These are phyloP conservation scores for Aspergillus sp. DNA, from an alignment of 2,329 filamentous ascomycete species.

Conservation along the genomic window DNA sequence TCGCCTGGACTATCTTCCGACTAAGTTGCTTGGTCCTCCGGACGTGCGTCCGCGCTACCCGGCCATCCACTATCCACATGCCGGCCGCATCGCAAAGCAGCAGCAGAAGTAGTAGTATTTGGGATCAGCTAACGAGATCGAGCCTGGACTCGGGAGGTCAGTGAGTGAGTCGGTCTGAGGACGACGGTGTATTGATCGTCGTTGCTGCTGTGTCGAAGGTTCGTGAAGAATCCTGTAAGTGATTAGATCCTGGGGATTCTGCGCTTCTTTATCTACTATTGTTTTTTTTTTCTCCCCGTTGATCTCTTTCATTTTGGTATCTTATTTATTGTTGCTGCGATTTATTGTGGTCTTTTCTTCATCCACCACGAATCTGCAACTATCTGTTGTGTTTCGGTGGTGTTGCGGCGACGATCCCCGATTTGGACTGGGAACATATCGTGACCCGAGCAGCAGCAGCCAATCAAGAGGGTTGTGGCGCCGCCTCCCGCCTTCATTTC, in stretches of 20 bases:
- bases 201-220: not conserved
- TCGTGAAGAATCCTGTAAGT: not conserved
- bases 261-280: not conserved
- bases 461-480: conserved; percentile 18
- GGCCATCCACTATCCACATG: conserved; percentile 16
- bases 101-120: not conserved
- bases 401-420: not conserved
- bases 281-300: not conserved
- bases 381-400: not conserved
- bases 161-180: not conserved
- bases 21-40: conserved; percentile 13
- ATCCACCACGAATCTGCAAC: not conserved
- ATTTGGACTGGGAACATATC: conserved; percentile 3
- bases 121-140: conserved; percentile 2
- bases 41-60: conserved; percentile 21
- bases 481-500: conserved; percentile 13
- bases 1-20: conserved; percentile 6
- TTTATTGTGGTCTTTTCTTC: not conserved
- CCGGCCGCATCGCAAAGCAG: conserved; percentile 3
- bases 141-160: not conserved
- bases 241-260: no score
- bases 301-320: not conserved
- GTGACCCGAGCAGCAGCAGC: conserved; percentile 7
- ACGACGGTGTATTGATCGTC: not conserved
- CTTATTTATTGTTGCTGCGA: not conserved